Percentiles rank a stretch among this genome's conserved stretches.
These are phyloP conservation scores for Aspergillus conjunctus DNA, from an alignment of 495 filamentous ascomycete species.

Conservation along the genomic window DNA sequence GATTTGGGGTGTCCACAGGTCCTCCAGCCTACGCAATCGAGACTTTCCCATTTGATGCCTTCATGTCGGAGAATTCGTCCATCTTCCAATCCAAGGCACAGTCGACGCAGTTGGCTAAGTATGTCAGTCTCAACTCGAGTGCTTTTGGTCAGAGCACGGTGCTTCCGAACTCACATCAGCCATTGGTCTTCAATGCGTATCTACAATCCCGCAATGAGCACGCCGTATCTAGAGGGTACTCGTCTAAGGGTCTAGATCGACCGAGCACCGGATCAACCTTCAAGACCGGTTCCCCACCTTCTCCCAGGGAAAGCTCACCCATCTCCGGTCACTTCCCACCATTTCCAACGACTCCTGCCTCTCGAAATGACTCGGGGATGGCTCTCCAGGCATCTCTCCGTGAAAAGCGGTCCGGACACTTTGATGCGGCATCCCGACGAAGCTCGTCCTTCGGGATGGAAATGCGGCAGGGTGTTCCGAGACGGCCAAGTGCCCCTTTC, in stretches of 20 bases:
- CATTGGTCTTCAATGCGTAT: slow-evolving; percentile 87
- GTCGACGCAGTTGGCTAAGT: slow-evolving; percentile 74
- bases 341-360: slow-evolving; percentile 70
- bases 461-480: slow-evolving; percentile 58
- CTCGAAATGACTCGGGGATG: slow-evolving; percentile 88
- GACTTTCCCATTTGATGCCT: slow-evolving; percentile 84
- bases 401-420: slow-evolving; percentile 94
- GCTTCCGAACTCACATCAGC: slow-evolving; percentile 44
- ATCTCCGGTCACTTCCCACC: slow-evolving; percentile 78
- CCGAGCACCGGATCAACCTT: slow-evolving; percentile 79
- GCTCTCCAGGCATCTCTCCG: slow-evolving; percentile 79
- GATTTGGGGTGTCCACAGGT: slow-evolving; percentile 81
- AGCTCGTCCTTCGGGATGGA: slow-evolving; percentile 91
- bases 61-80: slow-evolving; percentile 80
- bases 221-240: slow-evolving; percentile 42
- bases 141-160: slow-evolving; percentile 73
- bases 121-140: slow-evolving; percentile 83
- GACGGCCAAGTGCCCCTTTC: slow-evolving; percentile 85
- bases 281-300: slow-evolving; percentile 75
- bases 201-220: slow-evolving; percentile 70
- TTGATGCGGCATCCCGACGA: slow-evolving; percentile 78
- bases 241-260: slow-evolving; percentile 63
- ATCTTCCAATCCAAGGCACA: slow-evolving; percentile 72
- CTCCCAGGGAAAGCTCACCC: slow-evolving; percentile 74
- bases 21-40: slow-evolving; percentile 94